These are phyloP conservation scores for Alternaria alternata DNA, from an alignment of 2,329 filamentous ascomycete genomes.

Conservation along the genomic window DNA sequence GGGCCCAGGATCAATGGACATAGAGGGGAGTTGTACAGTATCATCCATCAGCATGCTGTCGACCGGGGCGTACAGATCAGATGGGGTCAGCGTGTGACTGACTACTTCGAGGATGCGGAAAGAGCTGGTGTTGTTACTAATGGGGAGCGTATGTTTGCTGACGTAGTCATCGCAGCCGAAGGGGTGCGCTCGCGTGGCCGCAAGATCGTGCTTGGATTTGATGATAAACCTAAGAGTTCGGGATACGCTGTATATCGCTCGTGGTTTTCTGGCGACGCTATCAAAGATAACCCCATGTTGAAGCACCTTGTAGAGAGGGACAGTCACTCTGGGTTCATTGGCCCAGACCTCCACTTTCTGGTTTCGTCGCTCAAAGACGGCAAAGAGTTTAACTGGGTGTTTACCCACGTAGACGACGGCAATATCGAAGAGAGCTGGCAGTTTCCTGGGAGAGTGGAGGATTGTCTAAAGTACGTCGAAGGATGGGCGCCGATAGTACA, in stretches of 20 bases:
- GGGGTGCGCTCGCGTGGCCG: constrained; percentile 62
- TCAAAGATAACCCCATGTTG: constrained; percentile 36
- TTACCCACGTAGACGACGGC: constrained; percentile 50
- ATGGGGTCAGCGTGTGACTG: constrained; percentile 59
- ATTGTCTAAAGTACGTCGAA: constrained; percentile 43
- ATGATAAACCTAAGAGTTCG: constrained; percentile 61
- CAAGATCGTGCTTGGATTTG: constrained; percentile 61
- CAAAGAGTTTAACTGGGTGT: constrained; percentile 49
- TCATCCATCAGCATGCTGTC: constrained; percentile 64
- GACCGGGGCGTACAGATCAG: constrained; percentile 64
- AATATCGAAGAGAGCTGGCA: constrained; percentile 48
- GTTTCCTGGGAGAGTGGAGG: constrained; percentile 42
- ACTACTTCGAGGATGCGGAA: constrained; percentile 64
- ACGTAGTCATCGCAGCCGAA: constrained; percentile 63
- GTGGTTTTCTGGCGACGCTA: constrained; percentile 47
- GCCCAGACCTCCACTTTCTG: constrained; percentile 49
- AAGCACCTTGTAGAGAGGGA: constrained; percentile 47
- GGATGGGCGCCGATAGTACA: constrained; percentile 42
- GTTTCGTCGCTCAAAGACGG: constrained; percentile 46
- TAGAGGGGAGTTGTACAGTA: constrained; percentile 65
- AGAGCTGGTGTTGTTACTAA: constrained; percentile 61
- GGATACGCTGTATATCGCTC: constrained; percentile 64
- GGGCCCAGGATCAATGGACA: constrained; percentile 68
- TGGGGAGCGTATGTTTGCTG: constrained; percentile 56
- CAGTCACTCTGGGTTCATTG: constrained; percentile 44